Evolutionary conservation across 139 green algal species (phyloP).

Genomic region (Edaphochlamys debaryana): DNA sequence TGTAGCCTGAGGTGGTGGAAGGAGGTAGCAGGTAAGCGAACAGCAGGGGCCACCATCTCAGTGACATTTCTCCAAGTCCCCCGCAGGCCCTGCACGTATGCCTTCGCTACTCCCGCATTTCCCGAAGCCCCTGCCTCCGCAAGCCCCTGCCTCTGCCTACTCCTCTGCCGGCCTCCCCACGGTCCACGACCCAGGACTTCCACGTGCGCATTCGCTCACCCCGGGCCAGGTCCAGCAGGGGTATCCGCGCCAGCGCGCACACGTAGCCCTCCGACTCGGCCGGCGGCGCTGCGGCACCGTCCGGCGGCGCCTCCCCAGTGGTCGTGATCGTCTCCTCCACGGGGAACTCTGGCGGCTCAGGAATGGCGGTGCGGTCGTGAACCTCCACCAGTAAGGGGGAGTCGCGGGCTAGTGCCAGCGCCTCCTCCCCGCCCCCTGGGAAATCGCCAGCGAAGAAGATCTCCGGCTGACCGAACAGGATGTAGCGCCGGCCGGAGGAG

Average conservation of each 20-base stretch:
- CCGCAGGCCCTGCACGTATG: no score
- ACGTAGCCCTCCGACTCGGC: conserved; percentile 54
- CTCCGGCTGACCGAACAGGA: conserved; percentile 46
- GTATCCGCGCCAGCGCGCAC: conserved; percentile 45
- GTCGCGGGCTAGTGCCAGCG: conserved; percentile 47
- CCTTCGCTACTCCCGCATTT: no score
- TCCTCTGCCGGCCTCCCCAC: no score
- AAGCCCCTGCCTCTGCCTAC: no score
- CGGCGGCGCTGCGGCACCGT: background rate
- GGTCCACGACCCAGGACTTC: no score
- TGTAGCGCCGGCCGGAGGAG: background rate
- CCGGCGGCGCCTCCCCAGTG: background rate
- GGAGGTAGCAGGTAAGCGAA: background rate
- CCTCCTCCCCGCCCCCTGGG: conserved; percentile 26
- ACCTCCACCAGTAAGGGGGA: conserved; percentile 49
- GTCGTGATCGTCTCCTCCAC: background rate
- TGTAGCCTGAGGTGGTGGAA: conserved; percentile 12
- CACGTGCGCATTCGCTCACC: no score
- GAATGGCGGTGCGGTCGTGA: conserved; percentile 58
- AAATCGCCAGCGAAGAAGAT: conserved; percentile 47
- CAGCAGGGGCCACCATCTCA: no score
- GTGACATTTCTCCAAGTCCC: no score
- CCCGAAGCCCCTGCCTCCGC: no score
- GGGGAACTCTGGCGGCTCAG: conserved; percentile 58
- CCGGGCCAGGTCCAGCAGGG: conserved; percentile 41